Percentiles rank a stretch among this genome's conserved stretches.
phyloP scores from a whole-genome alignment of 2,329 filamentous ascomycete species.

The Trichoderma simmonsii region DNA sequence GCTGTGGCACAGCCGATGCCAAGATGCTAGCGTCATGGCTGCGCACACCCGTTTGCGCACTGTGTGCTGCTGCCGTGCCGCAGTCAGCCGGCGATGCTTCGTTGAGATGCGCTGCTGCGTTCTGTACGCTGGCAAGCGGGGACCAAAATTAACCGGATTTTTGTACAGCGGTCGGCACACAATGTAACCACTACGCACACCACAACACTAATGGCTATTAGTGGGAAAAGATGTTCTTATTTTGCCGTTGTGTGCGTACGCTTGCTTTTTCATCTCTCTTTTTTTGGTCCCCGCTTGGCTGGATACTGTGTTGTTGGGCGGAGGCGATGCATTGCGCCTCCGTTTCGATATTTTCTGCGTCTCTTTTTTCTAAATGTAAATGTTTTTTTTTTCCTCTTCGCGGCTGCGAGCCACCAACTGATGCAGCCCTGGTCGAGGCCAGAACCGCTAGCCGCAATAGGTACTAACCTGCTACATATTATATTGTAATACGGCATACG shows the following conservation, averaged over 20 bases:
- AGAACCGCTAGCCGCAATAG: neutral
- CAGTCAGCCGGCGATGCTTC: neutral
- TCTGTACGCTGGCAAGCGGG: neutral
- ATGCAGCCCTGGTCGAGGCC: neutral
- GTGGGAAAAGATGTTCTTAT: too few species aligned
- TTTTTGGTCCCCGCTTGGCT: too few species aligned
- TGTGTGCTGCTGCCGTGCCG: neutral
- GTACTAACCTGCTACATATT: neutral
- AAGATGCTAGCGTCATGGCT: constrained; percentile 15
- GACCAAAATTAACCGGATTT: too few species aligned
- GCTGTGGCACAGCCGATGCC: constrained; percentile 20
- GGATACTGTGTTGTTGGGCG: neutral
- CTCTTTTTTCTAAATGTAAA: neutral
- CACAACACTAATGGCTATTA: too few species aligned
- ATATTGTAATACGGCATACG: neutral
- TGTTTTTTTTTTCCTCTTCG: neutral
- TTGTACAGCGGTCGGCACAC: too few species aligned
- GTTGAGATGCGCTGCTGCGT: neutral
- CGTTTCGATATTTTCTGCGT: neutral
- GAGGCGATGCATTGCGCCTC: neutral
- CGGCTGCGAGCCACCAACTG: neutral
- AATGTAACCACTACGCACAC: too few species aligned
- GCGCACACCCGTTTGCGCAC: neutral
- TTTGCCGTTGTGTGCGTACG: too few species aligned
- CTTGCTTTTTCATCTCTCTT: too few species aligned